Evolutionary conservation across 2,329 filamentous ascomycete species (phyloP).

Genomic region (Stromatinia cepivora): DNA sequence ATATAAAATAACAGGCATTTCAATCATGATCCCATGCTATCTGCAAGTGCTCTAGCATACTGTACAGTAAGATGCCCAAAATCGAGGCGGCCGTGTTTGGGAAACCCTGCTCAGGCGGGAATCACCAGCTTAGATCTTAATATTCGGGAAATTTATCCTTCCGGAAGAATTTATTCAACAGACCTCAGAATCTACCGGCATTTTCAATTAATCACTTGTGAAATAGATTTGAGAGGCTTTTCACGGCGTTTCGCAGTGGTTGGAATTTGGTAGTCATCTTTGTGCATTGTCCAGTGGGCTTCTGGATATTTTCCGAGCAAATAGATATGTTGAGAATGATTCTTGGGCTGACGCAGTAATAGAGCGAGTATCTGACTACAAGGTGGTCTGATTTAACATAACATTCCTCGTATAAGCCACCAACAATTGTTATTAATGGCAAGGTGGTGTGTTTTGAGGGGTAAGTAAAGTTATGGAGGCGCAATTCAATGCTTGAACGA

Average conservation of each 20-base stretch:
- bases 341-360: background rate
- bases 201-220: background rate
- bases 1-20: background rate
- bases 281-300: background rate
- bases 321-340: background rate
- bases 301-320: background rate
- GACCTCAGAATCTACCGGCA: background rate
- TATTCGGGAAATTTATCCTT: background rate
- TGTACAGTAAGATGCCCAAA: background rate
- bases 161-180: background rate
- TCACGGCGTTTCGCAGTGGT: background rate
- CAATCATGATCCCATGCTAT: background rate
- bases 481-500: background rate
- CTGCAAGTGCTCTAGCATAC: background rate
- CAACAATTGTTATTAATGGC: background rate
- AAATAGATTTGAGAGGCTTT: background rate
- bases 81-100: background rate
- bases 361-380: background rate
- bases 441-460: background rate
- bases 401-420: conserved; percentile 3
- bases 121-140: background rate
- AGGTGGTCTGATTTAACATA: background rate
- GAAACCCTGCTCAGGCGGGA: background rate
- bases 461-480: background rate
- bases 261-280: background rate